Percentiles rank a stretch among this genome's conserved stretches.
Conservation (phyloP, 2,329 filamentous ascomycete species). For the Pseudocercospora eumusae region DNA sequence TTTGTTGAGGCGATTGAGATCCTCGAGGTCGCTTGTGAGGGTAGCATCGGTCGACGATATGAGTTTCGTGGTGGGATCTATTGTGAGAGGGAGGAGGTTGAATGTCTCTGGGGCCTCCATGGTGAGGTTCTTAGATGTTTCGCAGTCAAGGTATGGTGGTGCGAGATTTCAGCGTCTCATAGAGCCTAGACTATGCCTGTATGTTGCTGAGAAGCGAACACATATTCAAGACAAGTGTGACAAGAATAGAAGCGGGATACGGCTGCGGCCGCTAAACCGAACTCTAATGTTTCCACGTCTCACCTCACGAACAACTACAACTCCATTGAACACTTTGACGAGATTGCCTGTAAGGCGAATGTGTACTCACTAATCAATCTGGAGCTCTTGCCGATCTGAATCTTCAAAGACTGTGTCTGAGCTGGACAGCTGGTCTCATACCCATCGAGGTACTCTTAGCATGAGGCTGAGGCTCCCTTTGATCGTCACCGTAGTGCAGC, state of each 20-base stretch:
- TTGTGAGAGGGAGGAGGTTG: slow-evolving; percentile 53
- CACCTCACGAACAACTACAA: no score
- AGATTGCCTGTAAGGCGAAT: no score
- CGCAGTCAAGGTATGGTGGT: not conserved
- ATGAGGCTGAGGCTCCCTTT: slow-evolving; percentile 41
- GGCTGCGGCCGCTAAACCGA: not conserved
- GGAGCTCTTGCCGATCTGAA: no score
- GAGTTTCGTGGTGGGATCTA: slow-evolving; percentile 80
- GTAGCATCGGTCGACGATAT: slow-evolving; percentile 55
- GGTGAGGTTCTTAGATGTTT: not conserved
- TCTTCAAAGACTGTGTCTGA: no score
- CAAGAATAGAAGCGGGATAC: not conserved
- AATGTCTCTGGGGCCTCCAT: slow-evolving; percentile 25
- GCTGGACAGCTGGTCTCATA: no score
- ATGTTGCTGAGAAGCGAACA: not conserved
- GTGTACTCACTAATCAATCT: no score
- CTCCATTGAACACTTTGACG: no score
- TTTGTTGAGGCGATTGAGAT: slow-evolving; percentile 78
- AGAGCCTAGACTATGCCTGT: not conserved
- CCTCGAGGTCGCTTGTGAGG: slow-evolving; percentile 56
- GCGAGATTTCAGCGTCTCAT: not conserved
- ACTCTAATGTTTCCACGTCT: not conserved
- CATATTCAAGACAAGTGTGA: not conserved
- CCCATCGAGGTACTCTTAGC: no score
- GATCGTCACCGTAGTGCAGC: slow-evolving; percentile 67